phyloP scores from a whole-genome alignment of 2,329 filamentous ascomycete genomes.

The Trichoderma sp. region DNA sequence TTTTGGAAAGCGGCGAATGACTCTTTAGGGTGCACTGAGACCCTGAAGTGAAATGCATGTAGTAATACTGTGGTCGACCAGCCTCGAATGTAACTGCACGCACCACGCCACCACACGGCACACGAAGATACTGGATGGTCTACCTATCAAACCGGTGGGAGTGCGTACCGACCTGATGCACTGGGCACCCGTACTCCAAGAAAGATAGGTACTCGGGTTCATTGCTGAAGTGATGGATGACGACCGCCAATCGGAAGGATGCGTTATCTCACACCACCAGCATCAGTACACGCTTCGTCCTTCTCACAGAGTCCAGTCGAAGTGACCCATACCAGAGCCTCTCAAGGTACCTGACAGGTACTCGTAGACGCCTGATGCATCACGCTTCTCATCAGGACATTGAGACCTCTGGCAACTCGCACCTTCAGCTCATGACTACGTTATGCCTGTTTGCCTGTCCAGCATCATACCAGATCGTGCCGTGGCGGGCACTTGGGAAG shows the following conservation, averaged over 20 bases:
- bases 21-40: background rate
- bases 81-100: too few species aligned
- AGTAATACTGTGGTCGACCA: too few species aligned
- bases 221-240: background rate
- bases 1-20: background rate
- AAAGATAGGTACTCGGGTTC: background rate
- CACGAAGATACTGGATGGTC: too few species aligned
- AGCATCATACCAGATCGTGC: slow-evolving; percentile 22
- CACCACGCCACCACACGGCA: too few species aligned
- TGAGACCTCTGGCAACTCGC: background rate
- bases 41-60: too few species aligned
- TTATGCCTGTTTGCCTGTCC: background rate
- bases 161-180: background rate
- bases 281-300: too few species aligned
- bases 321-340: background rate
- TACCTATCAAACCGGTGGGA: background rate
- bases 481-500: slow-evolving; percentile 6
- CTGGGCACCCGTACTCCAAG: background rate
- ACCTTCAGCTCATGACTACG: background rate
- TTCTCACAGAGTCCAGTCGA: too few species aligned
- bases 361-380: background rate
- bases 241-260: background rate
- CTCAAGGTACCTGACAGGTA: background rate
- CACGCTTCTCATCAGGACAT: too few species aligned
- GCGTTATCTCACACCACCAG: too few species aligned